Conservation (phyloP, 2,329 filamentous ascomycete genomes). For the Verticillium albo-atrum region DNA sequence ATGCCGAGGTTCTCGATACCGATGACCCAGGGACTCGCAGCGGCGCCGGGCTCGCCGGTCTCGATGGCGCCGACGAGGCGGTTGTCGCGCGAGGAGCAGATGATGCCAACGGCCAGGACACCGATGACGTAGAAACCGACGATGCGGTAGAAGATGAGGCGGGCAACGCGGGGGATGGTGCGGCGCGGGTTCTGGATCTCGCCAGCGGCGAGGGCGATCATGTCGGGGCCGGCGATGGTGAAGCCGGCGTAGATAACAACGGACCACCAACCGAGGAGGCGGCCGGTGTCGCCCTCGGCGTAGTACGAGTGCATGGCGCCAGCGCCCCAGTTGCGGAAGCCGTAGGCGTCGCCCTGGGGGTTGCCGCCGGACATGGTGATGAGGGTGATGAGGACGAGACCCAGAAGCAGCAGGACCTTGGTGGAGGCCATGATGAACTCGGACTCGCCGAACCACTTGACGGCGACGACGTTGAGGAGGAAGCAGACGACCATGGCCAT, state of each 20-base stretch:
- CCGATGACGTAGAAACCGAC: slow-evolving; percentile 69
- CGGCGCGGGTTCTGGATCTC: slow-evolving; percentile 62
- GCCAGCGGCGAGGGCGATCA: slow-evolving; percentile 50
- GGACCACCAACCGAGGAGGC: slow-evolving; percentile 53
- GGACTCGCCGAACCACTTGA: slow-evolving; percentile 38
- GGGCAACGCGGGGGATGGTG: slow-evolving; percentile 65
- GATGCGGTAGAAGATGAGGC: slow-evolving; percentile 69
- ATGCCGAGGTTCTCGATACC: slow-evolving; percentile 53
- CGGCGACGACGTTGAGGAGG: slow-evolving; percentile 40
- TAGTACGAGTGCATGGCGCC: slow-evolving; percentile 29
- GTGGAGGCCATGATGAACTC: slow-evolving; percentile 54
- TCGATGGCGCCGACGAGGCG: slow-evolving; percentile 50
- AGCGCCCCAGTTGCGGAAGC: slow-evolving; percentile 54
- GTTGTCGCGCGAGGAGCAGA: slow-evolving; percentile 54
- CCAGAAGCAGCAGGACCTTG: slow-evolving; percentile 44
- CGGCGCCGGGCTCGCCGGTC: slow-evolving; percentile 41
- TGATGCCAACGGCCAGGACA: slow-evolving; percentile 52
- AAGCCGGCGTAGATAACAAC: slow-evolving; percentile 64
- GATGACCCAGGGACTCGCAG: slow-evolving; percentile 48
- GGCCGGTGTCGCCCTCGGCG: slow-evolving; percentile 46
- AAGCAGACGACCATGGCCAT: slow-evolving; percentile 41
- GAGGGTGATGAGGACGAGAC: slow-evolving; percentile 59
- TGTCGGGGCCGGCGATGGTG: slow-evolving; percentile 64
- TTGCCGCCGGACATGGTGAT: slow-evolving; percentile 66
- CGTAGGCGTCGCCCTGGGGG: slow-evolving; percentile 53